Evolutionary conservation across 225 moss, liverwort and hornwort species (phyloP), one percentile per base, ranked within the genome.

Genomic region (Ulota crispa): DNA sequence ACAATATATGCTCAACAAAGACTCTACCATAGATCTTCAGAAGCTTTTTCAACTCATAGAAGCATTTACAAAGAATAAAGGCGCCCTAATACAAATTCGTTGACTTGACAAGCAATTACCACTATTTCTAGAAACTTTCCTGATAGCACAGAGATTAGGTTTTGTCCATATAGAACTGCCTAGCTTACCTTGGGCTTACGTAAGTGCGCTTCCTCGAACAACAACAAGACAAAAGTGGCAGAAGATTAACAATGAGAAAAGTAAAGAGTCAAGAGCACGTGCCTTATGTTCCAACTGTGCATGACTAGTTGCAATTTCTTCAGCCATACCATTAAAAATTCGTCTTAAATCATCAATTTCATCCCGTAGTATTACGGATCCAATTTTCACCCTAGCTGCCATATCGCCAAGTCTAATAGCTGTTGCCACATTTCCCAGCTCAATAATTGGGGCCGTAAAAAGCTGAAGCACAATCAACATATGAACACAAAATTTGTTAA

Each of bases 311-410:
- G 87, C 83, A 76, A 91, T 89, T 61, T 91, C 87, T 74, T 91
- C 89, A 60, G 89, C 91, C 91, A 91, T 91, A 64, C 72, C 71
- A 79, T 91, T 91, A 56, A 91, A 91, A 77, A 87, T 91, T 70
- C 85, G 76, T 72, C 91, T 85, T 62, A 91, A 82, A 80, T 91
- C 91, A 61, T 91, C 87, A 36, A 91, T 91, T 77, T 91, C 91
- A 81, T 91, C 91, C 31, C 89, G 66, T 15, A 89, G 54, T 83
- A 89, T 81, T 47, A 87, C 88, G 75, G 83, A 87, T 43, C 89
- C 91, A 74, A 89, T 87, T 69, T 89, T 87, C 80, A 91, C 87
- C 77, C 91, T 78, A 61, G 91, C 91, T 64, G 50, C 85, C 91
- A 91, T 91, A 70, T 91, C 83, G 79, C 91, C 91, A 47, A 61